Evolutionary conservation across 2,329 filamentous ascomycete genomes (phyloP).

Genomic region (Daldinia sp.): DNA sequence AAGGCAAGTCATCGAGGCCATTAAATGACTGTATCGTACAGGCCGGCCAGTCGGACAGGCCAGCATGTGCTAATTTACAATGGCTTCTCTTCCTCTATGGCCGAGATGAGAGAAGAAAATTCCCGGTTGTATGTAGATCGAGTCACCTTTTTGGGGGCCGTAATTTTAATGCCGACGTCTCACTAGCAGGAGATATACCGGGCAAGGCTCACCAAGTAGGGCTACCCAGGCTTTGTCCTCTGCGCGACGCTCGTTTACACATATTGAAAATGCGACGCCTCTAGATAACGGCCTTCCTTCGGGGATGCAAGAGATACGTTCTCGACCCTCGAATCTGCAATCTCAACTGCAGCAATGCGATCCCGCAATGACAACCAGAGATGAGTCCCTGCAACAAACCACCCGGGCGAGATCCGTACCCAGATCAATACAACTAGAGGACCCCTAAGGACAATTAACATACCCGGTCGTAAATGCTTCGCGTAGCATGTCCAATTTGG

Average conservation of each 20-base stretch:
- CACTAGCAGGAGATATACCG: constrained; percentile 24
- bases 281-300: constrained; percentile 22
- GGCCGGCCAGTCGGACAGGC: constrained; percentile 7
- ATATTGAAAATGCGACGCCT: constrained; percentile 32
- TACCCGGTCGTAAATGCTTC: constrained; percentile 33
- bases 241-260: constrained; percentile 21
- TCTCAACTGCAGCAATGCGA: constrained; percentile 32
- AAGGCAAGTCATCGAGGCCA: constrained; percentile 30
- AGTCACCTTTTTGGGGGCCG: constrained; percentile 25
- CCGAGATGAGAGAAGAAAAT: constrained; percentile 21
- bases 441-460: constrained; percentile 22
- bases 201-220: constrained; percentile 31
- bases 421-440: constrained; percentile 38
- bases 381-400: constrained; percentile 36
- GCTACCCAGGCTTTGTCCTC: constrained; percentile 5
- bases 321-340: constrained; percentile 29
- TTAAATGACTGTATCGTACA: not conserved
- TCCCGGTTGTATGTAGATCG: constrained; percentile 37
- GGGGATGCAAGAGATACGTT: constrained; percentile 23
- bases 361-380: constrained; percentile 30
- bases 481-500: constrained; percentile 14
- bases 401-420: constrained; percentile 37
- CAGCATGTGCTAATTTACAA: constrained; percentile 1
- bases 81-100: constrained; percentile 32
- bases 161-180: constrained; percentile 42